Percentiles rank a stretch among this genome's conserved stretches.
These are phyloP conservation scores for Fusarium guadeloupense DNA, from an alignment of 2,329 filamentous ascomycete genomes.

Conservation along the genomic window DNA sequence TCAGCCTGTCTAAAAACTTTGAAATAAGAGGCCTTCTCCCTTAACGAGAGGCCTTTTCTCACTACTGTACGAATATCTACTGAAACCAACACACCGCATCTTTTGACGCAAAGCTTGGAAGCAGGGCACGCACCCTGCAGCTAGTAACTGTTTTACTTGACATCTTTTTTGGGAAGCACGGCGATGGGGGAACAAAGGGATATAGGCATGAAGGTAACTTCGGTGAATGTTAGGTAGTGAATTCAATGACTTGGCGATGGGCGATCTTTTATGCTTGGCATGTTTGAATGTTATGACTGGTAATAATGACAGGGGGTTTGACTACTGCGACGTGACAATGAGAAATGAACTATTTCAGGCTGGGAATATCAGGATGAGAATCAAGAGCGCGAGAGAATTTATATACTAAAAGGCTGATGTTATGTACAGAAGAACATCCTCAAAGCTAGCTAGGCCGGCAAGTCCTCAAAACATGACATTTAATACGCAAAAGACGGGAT, in stretches of 20 bases:
- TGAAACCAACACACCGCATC: conserved; percentile 28
- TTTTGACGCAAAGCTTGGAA: conserved; percentile 22
- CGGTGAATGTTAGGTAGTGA: conserved; percentile 40
- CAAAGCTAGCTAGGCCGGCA: not conserved
- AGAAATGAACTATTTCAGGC: not conserved
- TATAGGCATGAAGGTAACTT: conserved; percentile 41
- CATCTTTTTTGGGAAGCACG: conserved; percentile 38
- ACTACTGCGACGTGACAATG: not conserved
- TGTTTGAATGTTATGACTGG: not conserved
- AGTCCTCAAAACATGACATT: conserved; percentile 8
- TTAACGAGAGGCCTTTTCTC: not conserved
- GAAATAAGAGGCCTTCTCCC: conserved; percentile 2
- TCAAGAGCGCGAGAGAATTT: conserved; percentile 7
- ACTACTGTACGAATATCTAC: conserved; percentile 35
- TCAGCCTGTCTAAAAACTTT: conserved; percentile 29
- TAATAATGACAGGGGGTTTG: not conserved
- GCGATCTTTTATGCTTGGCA: not conserved
- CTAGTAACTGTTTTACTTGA: conserved; percentile 34
- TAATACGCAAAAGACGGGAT: conserved; percentile 17
- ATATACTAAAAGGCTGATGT: conserved; percentile 20
- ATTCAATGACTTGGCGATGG: conserved; percentile 38
- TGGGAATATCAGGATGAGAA: too few species aligned
- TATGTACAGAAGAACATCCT: conserved; percentile 16
- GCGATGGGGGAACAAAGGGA: conserved; percentile 39
- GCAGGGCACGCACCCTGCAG: conserved; percentile 29